Evolutionary conservation across 1,284 basidiomycete genomes (phyloP).

Genomic region (Polyporus tsugae): DNA sequence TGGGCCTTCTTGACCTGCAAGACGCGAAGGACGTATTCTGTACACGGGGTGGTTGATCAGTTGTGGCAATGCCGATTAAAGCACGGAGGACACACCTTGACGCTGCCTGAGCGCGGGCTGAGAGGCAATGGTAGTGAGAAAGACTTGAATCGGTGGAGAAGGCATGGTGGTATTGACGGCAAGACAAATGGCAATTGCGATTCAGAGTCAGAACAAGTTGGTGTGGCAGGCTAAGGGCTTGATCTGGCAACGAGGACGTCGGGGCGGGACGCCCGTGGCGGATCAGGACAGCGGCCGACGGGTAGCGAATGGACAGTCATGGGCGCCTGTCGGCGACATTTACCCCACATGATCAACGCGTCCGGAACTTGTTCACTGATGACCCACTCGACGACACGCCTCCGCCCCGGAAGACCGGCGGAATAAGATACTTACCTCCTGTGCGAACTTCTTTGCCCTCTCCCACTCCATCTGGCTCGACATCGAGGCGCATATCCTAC

Average conservation of each 20-base stretch:
- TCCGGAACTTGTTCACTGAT: constrained; percentile 15
- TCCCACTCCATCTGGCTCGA: constrained; percentile 1
- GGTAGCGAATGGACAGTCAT: neutral
- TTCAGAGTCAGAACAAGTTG: neutral
- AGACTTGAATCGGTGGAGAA: constrained; percentile 80
- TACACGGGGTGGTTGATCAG: neutral
- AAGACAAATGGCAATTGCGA: neutral
- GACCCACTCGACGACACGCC: neutral
- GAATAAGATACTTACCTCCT: constrained; percentile 13
- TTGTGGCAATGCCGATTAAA: neutral
- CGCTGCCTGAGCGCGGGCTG: constrained; percentile 77
- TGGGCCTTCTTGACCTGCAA: constrained; percentile 85
- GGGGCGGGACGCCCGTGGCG: constrained; percentile 13
- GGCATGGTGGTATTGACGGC: constrained; percentile 54
- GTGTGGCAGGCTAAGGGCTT: neutral
- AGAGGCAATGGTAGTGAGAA: constrained; percentile 86
- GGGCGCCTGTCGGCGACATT: constrained; percentile 18
- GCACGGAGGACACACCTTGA: constrained; percentile 49
- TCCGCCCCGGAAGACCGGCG: constrained; percentile 16
- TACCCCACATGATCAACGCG: constrained; percentile 30
- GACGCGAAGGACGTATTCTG: constrained; percentile 78
- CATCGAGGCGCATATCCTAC: neutral
- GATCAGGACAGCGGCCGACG: constrained; percentile 26
- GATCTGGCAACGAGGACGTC: neutral
- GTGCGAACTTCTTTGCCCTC: constrained; percentile 7